These are phyloP conservation scores for Cafeteria roenbergensis DNA, from an alignment of 108 stramenopile species.

Conservation along the genomic window DNA sequence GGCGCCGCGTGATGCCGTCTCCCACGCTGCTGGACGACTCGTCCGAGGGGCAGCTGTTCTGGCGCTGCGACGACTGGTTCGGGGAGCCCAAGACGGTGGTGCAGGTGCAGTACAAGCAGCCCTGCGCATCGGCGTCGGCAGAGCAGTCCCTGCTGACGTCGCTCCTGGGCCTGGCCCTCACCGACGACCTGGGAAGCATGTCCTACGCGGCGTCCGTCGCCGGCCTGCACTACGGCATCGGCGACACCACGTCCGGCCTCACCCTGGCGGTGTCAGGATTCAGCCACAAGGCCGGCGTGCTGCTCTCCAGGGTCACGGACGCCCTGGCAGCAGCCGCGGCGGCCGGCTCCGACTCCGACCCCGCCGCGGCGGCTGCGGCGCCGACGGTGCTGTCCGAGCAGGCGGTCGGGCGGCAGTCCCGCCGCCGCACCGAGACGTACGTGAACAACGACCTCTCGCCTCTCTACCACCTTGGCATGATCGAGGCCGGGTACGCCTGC, in stretches of 20 bases:
- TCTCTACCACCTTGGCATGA: too few species aligned
- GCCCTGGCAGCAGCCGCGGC: not conserved
- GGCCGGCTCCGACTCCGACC: not conserved
- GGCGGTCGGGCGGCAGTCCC: not conserved
- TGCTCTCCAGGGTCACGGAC: constrained; percentile 37
- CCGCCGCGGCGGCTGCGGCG: not conserved
- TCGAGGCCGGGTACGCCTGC: too few species aligned
- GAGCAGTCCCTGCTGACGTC: constrained; percentile 10
- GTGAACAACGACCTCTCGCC: too few species aligned
- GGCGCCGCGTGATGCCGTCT: constrained; percentile 1
- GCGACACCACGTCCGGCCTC: constrained; percentile 15
- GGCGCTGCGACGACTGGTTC: constrained; percentile 5
- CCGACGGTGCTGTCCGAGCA: not conserved
- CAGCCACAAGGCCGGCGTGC: constrained; percentile 55
- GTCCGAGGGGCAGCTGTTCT: not conserved
- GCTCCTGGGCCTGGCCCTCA: constrained; percentile 1
- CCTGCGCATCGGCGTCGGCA: not conserved
- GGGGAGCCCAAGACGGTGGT: constrained; percentile 12
- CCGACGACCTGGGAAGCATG: constrained; percentile 11
- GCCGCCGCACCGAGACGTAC: too few species aligned
- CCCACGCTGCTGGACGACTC: not conserved
- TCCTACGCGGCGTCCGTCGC: constrained; percentile 19
- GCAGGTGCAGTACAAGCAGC: not conserved
- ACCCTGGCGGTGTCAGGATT: constrained; percentile 46
- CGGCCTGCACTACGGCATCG: constrained; percentile 6